Evolutionary conservation across 495 filamentous ascomycete species (phyloP).

Genomic region (Aspergillus incahuasiensis): DNA sequence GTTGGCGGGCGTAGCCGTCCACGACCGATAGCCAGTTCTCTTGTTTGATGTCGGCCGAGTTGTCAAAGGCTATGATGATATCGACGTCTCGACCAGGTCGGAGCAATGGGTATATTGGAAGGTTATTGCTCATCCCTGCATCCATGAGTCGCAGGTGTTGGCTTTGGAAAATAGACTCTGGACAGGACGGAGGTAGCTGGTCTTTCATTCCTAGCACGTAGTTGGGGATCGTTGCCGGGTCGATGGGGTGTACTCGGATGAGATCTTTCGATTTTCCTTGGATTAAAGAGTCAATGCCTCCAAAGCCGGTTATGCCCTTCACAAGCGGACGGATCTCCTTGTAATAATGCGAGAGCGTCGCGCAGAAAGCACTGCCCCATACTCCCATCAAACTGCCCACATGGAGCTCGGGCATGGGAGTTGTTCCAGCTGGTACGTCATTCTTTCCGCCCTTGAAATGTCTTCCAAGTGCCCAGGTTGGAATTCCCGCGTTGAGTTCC

Average conservation of each 20-base stretch:
- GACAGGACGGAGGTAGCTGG: slow-evolving; percentile 65
- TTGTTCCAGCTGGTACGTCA: slow-evolving; percentile 48
- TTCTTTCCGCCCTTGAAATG: slow-evolving; percentile 69
- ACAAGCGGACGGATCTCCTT: slow-evolving; percentile 81
- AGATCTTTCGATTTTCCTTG: slow-evolving; percentile 74
- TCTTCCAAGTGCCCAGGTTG: slow-evolving; percentile 87
- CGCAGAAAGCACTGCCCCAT: slow-evolving; percentile 94
- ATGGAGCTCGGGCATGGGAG: slow-evolving; percentile 73
- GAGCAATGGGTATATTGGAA: slow-evolving; percentile 90
- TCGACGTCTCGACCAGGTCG: slow-evolving; percentile 84
- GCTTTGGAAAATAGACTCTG: slow-evolving; percentile 63
- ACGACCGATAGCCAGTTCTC: slow-evolving; percentile 92
- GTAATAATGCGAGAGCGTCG: slow-evolving; percentile 92
- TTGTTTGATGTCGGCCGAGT: slow-evolving; percentile 74
- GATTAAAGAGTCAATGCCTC: slow-evolving; percentile 80
- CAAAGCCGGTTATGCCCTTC: slow-evolving; percentile 66
- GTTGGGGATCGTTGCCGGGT: slow-evolving; percentile 84
- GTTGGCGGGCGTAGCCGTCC: slow-evolving; percentile 85
- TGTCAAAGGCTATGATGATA: slow-evolving; percentile 86
- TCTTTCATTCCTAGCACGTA: slow-evolving; percentile 75
- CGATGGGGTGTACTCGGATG: slow-evolving; percentile 85
- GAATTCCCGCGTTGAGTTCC: slow-evolving; percentile 84
- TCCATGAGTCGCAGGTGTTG: slow-evolving; percentile 87
- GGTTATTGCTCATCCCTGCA: slow-evolving; percentile 96
- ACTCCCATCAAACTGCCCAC: slow-evolving; percentile 82